Conservation (phyloP, 208 protist species). For the Leishmania tarentolae region DNA sequence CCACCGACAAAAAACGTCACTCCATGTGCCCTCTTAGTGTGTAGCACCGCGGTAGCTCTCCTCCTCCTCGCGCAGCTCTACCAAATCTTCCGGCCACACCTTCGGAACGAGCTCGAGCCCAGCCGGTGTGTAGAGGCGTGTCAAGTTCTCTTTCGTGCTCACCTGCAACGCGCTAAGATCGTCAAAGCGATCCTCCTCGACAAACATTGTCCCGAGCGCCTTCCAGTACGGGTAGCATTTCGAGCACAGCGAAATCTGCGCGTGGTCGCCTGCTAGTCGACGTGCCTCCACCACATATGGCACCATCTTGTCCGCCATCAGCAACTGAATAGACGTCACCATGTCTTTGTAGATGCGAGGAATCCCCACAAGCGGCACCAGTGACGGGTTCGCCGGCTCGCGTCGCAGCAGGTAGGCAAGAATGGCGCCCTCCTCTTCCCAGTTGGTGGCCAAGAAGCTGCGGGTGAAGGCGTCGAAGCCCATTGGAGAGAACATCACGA, state of each 20-base stretch:
- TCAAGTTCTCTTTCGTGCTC: slow-evolving; percentile 13
- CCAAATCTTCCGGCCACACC: slow-evolving; percentile 59
- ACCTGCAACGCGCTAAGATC: slow-evolving; percentile 53
- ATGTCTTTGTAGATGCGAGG: slow-evolving; percentile 69
- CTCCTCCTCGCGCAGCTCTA: slow-evolving; percentile 46
- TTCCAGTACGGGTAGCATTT: slow-evolving; percentile 65
- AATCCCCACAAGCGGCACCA: slow-evolving; percentile 72
- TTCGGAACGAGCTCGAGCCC: slow-evolving; percentile 31
- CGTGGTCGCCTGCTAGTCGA: slow-evolving; percentile 25
- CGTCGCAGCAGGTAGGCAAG: slow-evolving; percentile 63
- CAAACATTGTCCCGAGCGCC: slow-evolving; percentile 33
- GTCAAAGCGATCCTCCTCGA: slow-evolving; percentile 53
- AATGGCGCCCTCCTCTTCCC: slow-evolving; percentile 61
- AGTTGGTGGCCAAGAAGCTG: slow-evolving; percentile 59
- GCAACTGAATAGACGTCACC: slow-evolving; percentile 55
- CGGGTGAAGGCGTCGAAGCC: slow-evolving; percentile 61
- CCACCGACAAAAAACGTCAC: neutral
- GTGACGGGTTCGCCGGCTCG: slow-evolving; percentile 68
- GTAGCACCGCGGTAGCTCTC: slow-evolving; percentile 9
- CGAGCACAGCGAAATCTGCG: neutral
- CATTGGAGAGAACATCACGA: slow-evolving; percentile 45
- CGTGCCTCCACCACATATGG: slow-evolving; percentile 46
- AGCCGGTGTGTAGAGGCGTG: slow-evolving; percentile 27
- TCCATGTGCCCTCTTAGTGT: neutral
- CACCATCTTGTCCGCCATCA: slow-evolving; percentile 60